Evolutionary conservation across 192 early-diverging fungal genomes (phyloP).

Genomic region (Phlyctochytrium bullatum): DNA sequence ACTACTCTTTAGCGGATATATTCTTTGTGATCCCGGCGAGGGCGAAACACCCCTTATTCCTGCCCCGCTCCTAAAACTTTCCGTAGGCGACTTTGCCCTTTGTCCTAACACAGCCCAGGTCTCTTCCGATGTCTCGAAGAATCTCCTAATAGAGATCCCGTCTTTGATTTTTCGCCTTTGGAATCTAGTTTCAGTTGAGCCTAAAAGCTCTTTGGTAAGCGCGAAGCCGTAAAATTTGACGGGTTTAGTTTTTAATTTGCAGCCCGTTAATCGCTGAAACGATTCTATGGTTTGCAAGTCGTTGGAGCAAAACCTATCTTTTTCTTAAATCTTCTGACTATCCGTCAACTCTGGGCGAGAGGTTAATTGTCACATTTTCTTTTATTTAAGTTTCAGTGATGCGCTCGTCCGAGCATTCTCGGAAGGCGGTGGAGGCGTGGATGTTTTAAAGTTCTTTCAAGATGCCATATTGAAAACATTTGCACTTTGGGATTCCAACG

Average conservation of each 20-base stretch:
- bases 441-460: constrained; percentile 63
- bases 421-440: constrained; percentile 49
- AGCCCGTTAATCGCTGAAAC: constrained; percentile 71
- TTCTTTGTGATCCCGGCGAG: constrained; percentile 64
- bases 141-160: constrained; percentile 51
- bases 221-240: neutral
- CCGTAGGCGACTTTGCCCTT: too few species aligned
- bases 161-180: constrained; percentile 49
- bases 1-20: constrained; percentile 60
- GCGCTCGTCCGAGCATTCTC: constrained; percentile 59
- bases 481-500: constrained; percentile 68
- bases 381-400: constrained; percentile 26
- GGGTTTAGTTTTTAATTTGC: constrained; percentile 41
- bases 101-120: too few species aligned
- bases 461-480: constrained; percentile 58
- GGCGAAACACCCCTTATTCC: constrained; percentile 73
- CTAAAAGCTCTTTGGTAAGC: constrained; percentile 25
- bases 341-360: constrained; percentile 41
- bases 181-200: constrained; percentile 52
- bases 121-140: too few species aligned
- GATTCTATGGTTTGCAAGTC: constrained; percentile 70
- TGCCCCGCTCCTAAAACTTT: constrained; percentile 56
- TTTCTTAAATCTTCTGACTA: constrained; percentile 62
- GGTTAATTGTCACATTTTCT: constrained; percentile 23
- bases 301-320: constrained; percentile 72